Base-by-base conservation (phyloP, 2,329 filamentous ascomycete genomes). In the Exophiala spinifera region DNA sequence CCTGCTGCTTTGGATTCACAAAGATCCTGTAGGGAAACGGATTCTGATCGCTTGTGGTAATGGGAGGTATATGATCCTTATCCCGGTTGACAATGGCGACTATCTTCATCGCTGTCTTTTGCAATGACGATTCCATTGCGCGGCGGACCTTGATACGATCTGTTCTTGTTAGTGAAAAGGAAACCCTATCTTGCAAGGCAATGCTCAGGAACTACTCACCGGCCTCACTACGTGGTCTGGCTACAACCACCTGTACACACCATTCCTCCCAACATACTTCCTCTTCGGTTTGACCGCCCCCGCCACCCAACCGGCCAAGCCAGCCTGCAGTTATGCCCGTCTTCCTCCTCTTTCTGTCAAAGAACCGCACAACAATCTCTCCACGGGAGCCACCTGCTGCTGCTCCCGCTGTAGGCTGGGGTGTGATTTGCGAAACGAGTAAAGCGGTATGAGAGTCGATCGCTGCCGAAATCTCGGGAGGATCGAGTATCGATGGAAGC, bases 241-340 rank as follows among this genome's bases (percentile, higher is more conserved):
- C 89, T 51, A 96, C 84, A n/a, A 91, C 95, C 47, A 97, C 88
- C 71, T 95, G 89, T 62, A 99, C 75, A 42, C 88, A 90, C 94
- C 94, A 99, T 67, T 84, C 85, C 78, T 97, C 94, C 94, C 94
- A 99, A 70, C 91, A 95, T 15, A 96, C 85, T 70, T 96, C 91
- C 70, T 97, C 91, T 62, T 96, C 92, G 20, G 84, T 87, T 65
- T 85, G 86, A 19, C 65, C 61, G 7, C 60, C 56, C 13, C 64
- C 61, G n/a, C 64, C 61, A 25, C 61, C 62, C 4, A 65, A 47
- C 6, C 63, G 50, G 46, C 58, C 63, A 40, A 40, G 70, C 70
- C 44, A 77, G 59, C 31, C 74, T 63, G 91, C 87, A 71, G 89
- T 78, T 62, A 77, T 86, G 70, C 88, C 91, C 1, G 83, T 81